Percentiles rank a stretch among this genome's conserved stretches.
Conservation (phyloP, 768 basidiomycete species). For the Tephrocybe sp. region DNA sequence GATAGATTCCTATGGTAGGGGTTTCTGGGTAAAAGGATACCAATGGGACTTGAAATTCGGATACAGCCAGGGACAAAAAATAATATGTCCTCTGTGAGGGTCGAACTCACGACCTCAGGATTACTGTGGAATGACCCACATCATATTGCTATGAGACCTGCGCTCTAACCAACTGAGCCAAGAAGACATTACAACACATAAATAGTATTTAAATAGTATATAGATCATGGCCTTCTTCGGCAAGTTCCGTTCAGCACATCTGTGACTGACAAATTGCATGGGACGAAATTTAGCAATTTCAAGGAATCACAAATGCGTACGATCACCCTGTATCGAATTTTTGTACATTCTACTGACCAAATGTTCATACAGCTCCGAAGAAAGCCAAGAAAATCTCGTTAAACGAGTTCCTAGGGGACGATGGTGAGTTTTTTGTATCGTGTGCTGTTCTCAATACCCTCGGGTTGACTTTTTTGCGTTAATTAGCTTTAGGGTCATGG, state of each 20-base stretch:
- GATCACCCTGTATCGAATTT: conserved; percentile 1
- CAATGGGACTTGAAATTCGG: too few relatives aligned
- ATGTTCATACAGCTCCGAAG: conserved; percentile 67
- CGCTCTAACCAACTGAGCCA: conserved; percentile 58
- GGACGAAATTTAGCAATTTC: conserved; percentile 16
- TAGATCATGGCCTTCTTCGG: not conserved
- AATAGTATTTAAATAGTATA: too few relatives aligned
- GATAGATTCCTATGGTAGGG: too few relatives aligned
- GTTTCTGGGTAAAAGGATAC: too few relatives aligned
- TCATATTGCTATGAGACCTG: conserved; percentile 50
- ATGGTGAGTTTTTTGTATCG: conserved; percentile 53
- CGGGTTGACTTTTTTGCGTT: conserved; percentile 14
- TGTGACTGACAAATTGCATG: conserved; percentile 16
- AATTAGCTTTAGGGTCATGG: conserved; percentile 89
- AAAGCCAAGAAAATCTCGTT: conserved; percentile 92
- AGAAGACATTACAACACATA: not conserved
- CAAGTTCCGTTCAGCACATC: conserved; percentile 11
- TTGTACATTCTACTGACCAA: not conserved
- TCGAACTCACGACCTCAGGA: too few relatives aligned
- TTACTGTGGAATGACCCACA: conserved; percentile 23
- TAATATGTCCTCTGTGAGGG: too few relatives aligned
- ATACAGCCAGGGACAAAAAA: too few relatives aligned
- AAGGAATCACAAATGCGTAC: conserved; percentile 20
- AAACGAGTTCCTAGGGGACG: conserved; percentile 90
- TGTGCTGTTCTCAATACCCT: conserved; percentile 10